These are phyloP conservation scores for Eucalyptus sp. DNA, from an alignment of 345 rosid species.

Conservation along the genomic window DNA sequence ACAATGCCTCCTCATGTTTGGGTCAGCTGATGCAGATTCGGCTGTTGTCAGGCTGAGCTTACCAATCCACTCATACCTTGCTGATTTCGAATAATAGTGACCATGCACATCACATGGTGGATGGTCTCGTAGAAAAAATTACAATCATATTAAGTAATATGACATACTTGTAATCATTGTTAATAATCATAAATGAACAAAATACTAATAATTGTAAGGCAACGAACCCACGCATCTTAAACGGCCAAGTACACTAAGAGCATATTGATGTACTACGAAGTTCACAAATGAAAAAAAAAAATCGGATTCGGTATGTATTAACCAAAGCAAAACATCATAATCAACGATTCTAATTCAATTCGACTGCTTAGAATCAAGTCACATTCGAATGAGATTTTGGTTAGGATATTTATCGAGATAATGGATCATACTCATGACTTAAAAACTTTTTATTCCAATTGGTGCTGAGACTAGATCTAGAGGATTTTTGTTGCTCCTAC, in stretches of 20 bases:
- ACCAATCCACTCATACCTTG: not conserved
- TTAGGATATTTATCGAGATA: too few relatives aligned
- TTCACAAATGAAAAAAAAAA: not conserved
- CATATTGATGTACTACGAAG: not conserved
- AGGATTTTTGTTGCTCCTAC: not conserved
- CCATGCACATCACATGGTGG: not conserved
- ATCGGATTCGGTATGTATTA: too few relatives aligned
- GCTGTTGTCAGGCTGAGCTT: too few relatives aligned
- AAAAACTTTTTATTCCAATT: too few relatives aligned
- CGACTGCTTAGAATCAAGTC: not conserved
- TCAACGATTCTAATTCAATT: too few relatives aligned
- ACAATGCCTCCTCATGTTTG: too few relatives aligned
- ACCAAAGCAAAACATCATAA: not conserved
- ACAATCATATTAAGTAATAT: not conserved
- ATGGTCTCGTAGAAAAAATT: too few relatives aligned
- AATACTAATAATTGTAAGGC: not conserved
- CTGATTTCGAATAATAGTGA: not conserved
- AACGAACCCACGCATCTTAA: too few relatives aligned
- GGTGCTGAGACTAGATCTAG: not conserved
- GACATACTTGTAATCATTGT: not conserved
- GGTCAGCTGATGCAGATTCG: too few relatives aligned
- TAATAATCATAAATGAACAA: not conserved
- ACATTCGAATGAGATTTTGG: too few relatives aligned
- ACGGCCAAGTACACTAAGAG: not conserved
- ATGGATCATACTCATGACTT: not conserved